Percentiles rank a stretch among this genome's conserved stretches.
Evolutionary conservation across 495 filamentous ascomycete genomes (phyloP).

Genomic region (Tuber indicum): DNA sequence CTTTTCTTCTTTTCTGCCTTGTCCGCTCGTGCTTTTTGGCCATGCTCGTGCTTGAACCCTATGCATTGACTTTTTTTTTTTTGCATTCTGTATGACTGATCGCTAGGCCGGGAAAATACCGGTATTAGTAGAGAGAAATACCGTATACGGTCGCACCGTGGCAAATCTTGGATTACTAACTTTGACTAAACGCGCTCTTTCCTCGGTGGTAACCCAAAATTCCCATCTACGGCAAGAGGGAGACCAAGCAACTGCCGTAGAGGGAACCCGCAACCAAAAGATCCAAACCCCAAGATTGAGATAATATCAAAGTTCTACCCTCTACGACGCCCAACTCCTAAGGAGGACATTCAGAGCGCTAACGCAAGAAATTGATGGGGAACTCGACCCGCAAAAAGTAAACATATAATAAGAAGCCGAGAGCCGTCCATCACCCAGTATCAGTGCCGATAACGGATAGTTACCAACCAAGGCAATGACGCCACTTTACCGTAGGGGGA

Average conservation of each 20-base stretch:
- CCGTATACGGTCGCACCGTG: neutral
- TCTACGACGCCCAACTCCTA: neutral
- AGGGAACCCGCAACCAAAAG: neutral
- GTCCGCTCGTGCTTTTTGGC: neutral
- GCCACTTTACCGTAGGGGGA: neutral
- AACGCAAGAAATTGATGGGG: neutral
- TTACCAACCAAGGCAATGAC: neutral
- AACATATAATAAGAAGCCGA: neutral
- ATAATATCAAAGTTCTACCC: neutral
- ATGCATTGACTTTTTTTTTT: constrained; percentile 1
- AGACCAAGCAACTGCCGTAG: neutral
- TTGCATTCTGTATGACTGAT: neutral
- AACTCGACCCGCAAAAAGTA: constrained; percentile 5
- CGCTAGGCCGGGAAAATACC: neutral
- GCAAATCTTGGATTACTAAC: neutral
- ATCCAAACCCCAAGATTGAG: neutral
- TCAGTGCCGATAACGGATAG: neutral
- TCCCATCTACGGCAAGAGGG: neutral
- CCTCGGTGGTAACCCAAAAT: neutral
- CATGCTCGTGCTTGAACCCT: neutral
- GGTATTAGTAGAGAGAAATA: neutral
- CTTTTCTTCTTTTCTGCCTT: neutral
- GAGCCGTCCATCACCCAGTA: neutral
- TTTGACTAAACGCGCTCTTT: neutral
- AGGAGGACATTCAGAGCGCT: neutral